phyloP scores from a whole-genome alignment of 2,329 filamentous ascomycete genomes.

The Aspergillus carbonarius region DNA sequence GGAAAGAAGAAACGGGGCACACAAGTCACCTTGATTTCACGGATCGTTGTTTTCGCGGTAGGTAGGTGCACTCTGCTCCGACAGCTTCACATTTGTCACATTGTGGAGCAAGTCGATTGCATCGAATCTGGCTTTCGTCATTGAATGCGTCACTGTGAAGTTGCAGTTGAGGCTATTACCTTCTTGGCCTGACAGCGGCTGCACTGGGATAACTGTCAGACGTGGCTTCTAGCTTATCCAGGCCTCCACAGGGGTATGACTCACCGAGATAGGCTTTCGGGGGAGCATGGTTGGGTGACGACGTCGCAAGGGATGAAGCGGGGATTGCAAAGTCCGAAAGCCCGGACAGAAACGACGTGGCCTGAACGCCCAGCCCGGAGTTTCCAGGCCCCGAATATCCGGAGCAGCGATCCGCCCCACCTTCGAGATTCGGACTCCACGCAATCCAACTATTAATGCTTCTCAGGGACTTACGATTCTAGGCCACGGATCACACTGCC shows the following conservation, averaged over 20 bases:
- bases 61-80: constrained; percentile 15
- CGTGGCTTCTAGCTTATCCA: too few relatives aligned
- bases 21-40: constrained; percentile 8
- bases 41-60: constrained; percentile 14
- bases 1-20: not conserved
- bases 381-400: not conserved
- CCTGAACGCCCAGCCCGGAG: not conserved
- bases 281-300: not conserved
- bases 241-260: not conserved
- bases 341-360: not conserved
- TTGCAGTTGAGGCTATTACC: constrained; percentile 1
- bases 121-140: constrained; percentile 19
- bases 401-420: not conserved
- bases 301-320: not conserved
- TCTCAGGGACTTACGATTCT: too few relatives aligned
- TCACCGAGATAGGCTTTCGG: constrained; percentile 10
- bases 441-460: too few relatives aligned
- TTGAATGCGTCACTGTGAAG: not conserved
- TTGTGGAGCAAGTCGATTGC: constrained; percentile 17
- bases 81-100: constrained; percentile 21
- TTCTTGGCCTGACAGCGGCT: constrained; percentile 20
- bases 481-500: not conserved
- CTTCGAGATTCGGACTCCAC: too few relatives aligned
- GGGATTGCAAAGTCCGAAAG: constrained; percentile 3
- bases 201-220: constrained; percentile 11